Evolutionary conservation across 2,329 filamentous ascomycete genomes (phyloP), one percentile per base, ranked within the genome.

Genomic region (Chalaropsis thielavioides): DNA sequence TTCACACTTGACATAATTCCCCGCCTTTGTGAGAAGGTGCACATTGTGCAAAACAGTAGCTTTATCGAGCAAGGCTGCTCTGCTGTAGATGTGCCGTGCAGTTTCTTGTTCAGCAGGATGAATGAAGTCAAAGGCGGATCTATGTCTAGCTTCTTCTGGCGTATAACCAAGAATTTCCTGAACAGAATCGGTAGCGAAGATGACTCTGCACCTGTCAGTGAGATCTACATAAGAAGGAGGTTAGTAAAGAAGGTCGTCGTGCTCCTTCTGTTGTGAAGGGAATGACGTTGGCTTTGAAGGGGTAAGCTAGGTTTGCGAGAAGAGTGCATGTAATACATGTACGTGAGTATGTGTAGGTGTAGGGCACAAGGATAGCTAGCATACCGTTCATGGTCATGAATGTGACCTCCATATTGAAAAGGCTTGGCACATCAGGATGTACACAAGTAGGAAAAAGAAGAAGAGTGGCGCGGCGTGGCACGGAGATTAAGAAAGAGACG

Each of bases 361-460:
- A 51, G 19, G 46, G 15, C 24, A 58, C 54, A 17, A 35, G 54
- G 54, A 51, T 51, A 51, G 17, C 54, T 51, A 51, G 17, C 54
- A 58, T 58, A 89, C 90, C 90, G 73, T 94, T 90, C 72, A 95
- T 94, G 70, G 89, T 91, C 77, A 95, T 94, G 76, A 95, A 95
- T 40, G 90, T 94, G 70, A 88, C 88, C 75, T 92, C 88, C 88
- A 90, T 89, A 69, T 72, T 74, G 71, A 17, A 35, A 58, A 35
- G 54, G 27, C 54, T 58, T 58, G 54, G 54, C 54, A 22, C 54
- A 58, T 58, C 31, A 58, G 54, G 54, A 58, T 31, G 54, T 58
- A 58, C 54, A 22, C 15, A 17, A 35, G 24, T 19, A n/a, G 15
- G 17, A 22, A 58, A 46, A 58, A 58, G 13, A 35, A 58, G 31